Base-by-base conservation (phyloP, 1,284 basidiomycete species). In the Taiwanofungus camphoratus region DNA sequence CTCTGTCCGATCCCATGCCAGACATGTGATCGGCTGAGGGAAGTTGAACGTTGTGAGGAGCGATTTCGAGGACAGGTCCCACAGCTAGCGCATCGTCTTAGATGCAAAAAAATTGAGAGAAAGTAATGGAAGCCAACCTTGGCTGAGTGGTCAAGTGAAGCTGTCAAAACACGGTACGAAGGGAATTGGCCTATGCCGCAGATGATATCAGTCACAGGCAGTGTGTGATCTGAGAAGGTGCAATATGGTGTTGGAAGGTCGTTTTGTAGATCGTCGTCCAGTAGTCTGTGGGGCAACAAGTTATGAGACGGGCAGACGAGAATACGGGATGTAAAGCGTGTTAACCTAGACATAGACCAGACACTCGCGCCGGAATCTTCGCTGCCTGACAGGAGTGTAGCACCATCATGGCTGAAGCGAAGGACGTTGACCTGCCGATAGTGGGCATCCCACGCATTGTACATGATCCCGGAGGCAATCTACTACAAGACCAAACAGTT, bases 401-500 rank as follows among this genome's bases (percentile, higher is more conserved):
- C 76, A 26, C 87, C 86, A 57, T 97, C 93, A 26, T 70, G 69
- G 4, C 88, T 88, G 64, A 97, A 98, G 30, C 76, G 77, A 2
- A 98, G 67, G 3, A 87, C 82, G 45, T 80, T 87, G 33, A 97
- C 74, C 55, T 84, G 76, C 38, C 94, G 88, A 66, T 97, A 99
- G 64, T 98, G 95, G 6, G 92, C 94, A 52, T 96, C 94, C 77
- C 93, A 93, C 0, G 87, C 82, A 47, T 87, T 81, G 64, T 87
- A 87, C 35, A 99, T 71, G 32, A 91, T 82, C 5, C 95, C 95
- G 3, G 92, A 95, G 2, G 87, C 74, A 54, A 93, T 73, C 90
- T 96, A 66, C 58, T 60, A 50, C 49, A 56, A 49, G 40, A 51
- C 51, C 52, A 24, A 34, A 36, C 15, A 34, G 49, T 54, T 51